Conservation (phyloP, 1,284 basidiomycete genomes). For the Moniliophthora roreri region DNA sequence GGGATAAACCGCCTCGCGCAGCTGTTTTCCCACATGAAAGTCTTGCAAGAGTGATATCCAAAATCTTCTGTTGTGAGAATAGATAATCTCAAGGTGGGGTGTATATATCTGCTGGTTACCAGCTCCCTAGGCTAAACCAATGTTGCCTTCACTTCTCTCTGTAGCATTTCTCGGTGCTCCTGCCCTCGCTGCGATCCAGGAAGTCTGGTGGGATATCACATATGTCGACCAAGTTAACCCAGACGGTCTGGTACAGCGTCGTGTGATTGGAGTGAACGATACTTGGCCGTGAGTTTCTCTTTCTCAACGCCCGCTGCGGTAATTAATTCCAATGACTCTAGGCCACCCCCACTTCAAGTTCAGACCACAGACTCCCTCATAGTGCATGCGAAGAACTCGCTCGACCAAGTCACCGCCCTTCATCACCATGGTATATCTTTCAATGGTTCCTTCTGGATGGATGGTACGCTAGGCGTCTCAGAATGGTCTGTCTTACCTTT, state of each 20-base stretch:
- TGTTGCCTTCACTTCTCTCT: conserved; percentile 15
- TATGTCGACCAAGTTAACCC: conserved; percentile 72
- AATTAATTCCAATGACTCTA: conserved; percentile 24
- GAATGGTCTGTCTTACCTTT: conserved; percentile 64
- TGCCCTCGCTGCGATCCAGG: conserved; percentile 56
- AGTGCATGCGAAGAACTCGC: conserved; percentile 74
- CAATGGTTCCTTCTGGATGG: conserved; percentile 82
- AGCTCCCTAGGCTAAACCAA: conserved; percentile 37
- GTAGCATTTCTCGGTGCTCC: conserved; percentile 23
- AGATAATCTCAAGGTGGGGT: too few species aligned
- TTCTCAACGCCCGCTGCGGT: conserved; percentile 19
- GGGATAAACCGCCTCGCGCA: too few species aligned
- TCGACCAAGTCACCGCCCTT: conserved; percentile 62
- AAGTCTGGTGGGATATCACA: conserved; percentile 81
- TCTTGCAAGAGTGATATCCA: too few species aligned
- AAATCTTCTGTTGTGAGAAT: too few species aligned
- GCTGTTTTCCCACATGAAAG: too few species aligned
- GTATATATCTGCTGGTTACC: not conserved
- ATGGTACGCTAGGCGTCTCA: conserved; percentile 80
- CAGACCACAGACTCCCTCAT: conserved; percentile 69
- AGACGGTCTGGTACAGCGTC: conserved; percentile 69
- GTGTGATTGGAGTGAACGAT: conserved; percentile 84
- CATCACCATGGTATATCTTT: conserved; percentile 95
- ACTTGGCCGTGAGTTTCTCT: conserved; percentile 82
- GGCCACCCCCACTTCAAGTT: conserved; percentile 80